Conservation (phyloP, 2,329 filamentous ascomycete genomes). For the Ophiostoma sp. region DNA sequence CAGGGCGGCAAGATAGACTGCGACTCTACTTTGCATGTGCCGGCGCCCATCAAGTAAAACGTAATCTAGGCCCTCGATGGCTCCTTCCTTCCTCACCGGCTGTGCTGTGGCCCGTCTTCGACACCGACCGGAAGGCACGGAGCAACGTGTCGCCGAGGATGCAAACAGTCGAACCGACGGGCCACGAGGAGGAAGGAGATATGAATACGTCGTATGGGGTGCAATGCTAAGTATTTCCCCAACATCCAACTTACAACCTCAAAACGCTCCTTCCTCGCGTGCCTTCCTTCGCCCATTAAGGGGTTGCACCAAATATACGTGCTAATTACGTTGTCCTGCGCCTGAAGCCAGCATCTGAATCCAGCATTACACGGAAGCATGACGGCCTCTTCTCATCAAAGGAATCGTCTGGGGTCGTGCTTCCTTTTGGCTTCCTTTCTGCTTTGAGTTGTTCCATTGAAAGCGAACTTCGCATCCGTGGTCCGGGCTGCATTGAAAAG, state of each 20-base stretch:
- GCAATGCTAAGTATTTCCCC: neutral
- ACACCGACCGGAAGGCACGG: neutral
- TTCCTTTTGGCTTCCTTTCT: neutral
- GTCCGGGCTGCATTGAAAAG: neutral
- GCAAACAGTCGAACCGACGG: neutral
- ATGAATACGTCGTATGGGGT: too few species aligned
- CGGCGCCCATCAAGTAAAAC: neutral
- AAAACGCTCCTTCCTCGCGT: too few species aligned
- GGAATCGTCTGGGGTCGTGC: neutral
- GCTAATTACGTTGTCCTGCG: neutral
- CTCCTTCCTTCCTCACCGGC: neutral
- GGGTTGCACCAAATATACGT: neutral
- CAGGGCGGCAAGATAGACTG: neutral
- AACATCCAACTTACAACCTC: neutral
- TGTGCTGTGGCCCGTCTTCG: neutral
- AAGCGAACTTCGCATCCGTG: neutral
- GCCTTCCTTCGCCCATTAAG: neutral
- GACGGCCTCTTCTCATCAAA: neutral
- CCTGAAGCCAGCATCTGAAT: neutral
- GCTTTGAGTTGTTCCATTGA: neutral
- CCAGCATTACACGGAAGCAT: neutral
- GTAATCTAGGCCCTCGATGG: neutral
- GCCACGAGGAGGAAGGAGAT: neutral
- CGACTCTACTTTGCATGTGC: constrained; percentile 8
- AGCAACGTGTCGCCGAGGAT: neutral